Base-by-base conservation (phyloP, 768 basidiomycete species). In the Lentinus brumalis region DNA sequence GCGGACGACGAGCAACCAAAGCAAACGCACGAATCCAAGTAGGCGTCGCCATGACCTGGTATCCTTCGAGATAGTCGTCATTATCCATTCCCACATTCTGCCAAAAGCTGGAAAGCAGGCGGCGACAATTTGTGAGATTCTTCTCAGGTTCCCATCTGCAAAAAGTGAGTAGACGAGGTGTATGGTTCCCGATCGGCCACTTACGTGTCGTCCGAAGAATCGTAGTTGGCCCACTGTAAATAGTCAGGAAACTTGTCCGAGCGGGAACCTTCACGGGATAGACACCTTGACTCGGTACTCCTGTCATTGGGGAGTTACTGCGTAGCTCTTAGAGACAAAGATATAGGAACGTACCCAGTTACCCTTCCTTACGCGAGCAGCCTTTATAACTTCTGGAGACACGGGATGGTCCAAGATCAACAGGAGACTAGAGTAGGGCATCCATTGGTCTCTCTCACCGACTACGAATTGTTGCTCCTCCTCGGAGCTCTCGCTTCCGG, bases 81-180 rank as follows among this genome's bases (percentile, higher is more conserved):
- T 88, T 69, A 59, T 89, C 86, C 16, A 70, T 69, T 1, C 88
- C 88, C 18, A 90, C 65, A 53, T 87, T 78, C 5, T 72, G 50
- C 76, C 76, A 77, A 69, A 91, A 91, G 62, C 84, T 85, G n/a
- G 70, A 61, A 29, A 89, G 72, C 15, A 91, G 76, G 18, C 85
- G 79, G 15, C 80, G 72, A 67, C 89, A 91, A 30, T 79, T 57
- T 26, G 69, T 64, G 14, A 91, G 77, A 68, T 91, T 88, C 7
- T 72, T 73, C 53, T 78, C 73, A 11, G 89, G 89, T 60, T 91
- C 89, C 89, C 89, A 91, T 66, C 89, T 91, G 58, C 29, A n/a
- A 18, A 63, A 21, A 31, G 41, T n/a, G 6, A 35, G 54, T 45
- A n/a, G 16, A 18, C 55, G 18, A 26, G 15, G 15, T 16, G 21